Evolutionary conservation across 768 basidiomycete genomes (phyloP).

Genomic region (Clavaria fumosa): DNA sequence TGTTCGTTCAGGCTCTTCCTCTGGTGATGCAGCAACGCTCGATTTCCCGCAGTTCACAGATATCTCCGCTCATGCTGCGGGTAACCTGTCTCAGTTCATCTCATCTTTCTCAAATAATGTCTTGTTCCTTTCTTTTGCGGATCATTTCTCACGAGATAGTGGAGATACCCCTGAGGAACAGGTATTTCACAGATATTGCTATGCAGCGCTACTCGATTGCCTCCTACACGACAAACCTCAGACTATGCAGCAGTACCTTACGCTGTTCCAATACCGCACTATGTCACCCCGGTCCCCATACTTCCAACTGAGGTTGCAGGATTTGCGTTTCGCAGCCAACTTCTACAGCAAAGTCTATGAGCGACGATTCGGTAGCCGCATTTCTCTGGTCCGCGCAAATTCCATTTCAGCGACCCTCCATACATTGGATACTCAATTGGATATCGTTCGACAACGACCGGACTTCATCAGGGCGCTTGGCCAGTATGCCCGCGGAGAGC

Average conservation of each 20-base stretch:
- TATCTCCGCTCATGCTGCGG: conserved; percentile 47
- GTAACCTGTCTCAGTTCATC: conserved; percentile 74
- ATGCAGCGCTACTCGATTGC: conserved; percentile 68
- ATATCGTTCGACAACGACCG: conserved; percentile 25
- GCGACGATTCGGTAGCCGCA: conserved; percentile 48
- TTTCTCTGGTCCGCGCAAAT: conserved; percentile 56
- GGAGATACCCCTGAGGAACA: conserved; percentile 43
- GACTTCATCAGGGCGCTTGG: conserved; percentile 30
- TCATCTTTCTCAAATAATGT: conserved; percentile 75
- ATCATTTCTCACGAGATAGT: conserved; percentile 52
- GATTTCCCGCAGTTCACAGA: conserved; percentile 72
- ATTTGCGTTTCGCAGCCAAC: conserved; percentile 57
- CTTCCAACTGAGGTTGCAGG: conserved; percentile 56
- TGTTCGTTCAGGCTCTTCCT: conserved; percentile 72
- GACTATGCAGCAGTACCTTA: conserved; percentile 60
- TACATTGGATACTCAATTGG: conserved; percentile 43
- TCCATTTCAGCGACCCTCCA: conserved; percentile 53
- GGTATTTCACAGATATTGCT: conserved; percentile 55
- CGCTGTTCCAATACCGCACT: conserved; percentile 50
- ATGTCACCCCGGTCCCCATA: conserved; percentile 41
- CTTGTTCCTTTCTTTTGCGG: conserved; percentile 67
- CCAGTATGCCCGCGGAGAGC: conserved; percentile 42
- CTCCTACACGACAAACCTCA: conserved; percentile 83
- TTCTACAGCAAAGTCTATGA: conserved; percentile 69
- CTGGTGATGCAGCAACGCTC: conserved; percentile 69